Evolutionary conservation across 2,329 filamentous ascomycete genomes (phyloP).

Genomic region (Fusarium buxicola): DNA sequence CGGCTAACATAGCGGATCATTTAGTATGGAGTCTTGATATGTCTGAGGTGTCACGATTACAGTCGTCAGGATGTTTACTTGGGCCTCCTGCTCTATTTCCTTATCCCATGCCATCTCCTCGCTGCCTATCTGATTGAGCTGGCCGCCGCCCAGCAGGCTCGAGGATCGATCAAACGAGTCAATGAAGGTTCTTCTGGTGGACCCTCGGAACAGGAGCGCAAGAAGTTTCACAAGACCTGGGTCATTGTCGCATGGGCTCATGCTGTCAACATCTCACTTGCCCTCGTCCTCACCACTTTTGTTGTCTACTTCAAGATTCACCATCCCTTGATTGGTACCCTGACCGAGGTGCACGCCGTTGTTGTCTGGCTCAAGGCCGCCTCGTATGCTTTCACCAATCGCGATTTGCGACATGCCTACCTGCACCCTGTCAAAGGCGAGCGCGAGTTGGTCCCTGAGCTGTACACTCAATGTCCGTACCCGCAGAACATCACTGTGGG

Average conservation of each 20-base stretch:
- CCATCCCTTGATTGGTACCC: conserved; percentile 91
- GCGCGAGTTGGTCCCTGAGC: conserved; percentile 78
- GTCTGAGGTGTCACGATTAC: conserved; percentile 89
- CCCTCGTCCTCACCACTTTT: conserved; percentile 82
- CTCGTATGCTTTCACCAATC: conserved; percentile 96
- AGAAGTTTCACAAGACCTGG: conserved; percentile 82
- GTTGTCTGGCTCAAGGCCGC: conserved; percentile 97
- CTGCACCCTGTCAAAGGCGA: conserved; percentile 78
- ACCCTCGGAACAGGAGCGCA: conserved; percentile 68
- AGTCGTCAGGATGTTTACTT: conserved; percentile 80
- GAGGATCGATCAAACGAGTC: conserved; percentile 69
- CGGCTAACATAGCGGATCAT: conserved; percentile 15
- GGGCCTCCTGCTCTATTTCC: conserved; percentile 81
- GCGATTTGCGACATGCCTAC: conserved; percentile 91
- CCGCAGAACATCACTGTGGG: conserved; percentile 88
- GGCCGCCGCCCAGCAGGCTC: conserved; percentile 82
- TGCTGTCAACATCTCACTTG: conserved; percentile 83
- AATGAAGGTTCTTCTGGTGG: conserved; percentile 59
- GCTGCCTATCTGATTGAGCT: conserved; percentile 91
- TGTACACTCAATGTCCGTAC: conserved; percentile 88
- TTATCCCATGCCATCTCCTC: conserved; percentile 91
- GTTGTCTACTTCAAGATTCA: conserved; percentile 92
- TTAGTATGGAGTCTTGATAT: conserved; percentile 94
- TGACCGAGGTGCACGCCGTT: conserved; percentile 91
- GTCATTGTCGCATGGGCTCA: conserved; percentile 82